phyloP scores from a whole-genome alignment of 2,329 filamentous ascomycete genomes.

The Hymenoscyphus occultus region DNA sequence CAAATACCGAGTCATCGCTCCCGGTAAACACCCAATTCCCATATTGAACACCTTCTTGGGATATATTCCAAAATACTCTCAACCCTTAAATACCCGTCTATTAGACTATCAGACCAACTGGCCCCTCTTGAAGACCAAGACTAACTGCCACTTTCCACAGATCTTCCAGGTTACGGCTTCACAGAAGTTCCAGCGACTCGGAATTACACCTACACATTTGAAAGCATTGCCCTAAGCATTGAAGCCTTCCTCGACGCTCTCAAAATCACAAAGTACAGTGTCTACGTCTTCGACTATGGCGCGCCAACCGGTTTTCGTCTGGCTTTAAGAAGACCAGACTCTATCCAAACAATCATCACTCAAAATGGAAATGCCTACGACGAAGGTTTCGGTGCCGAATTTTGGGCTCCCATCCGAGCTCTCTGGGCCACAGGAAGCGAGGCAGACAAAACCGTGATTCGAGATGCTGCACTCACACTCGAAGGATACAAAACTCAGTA shows the following conservation, averaged over 20 bases:
- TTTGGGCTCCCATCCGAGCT: slow-evolving; percentile 26
- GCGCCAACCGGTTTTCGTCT: slow-evolving; percentile 54
- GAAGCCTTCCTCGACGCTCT: slow-evolving; percentile 49
- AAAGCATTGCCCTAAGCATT: slow-evolving; percentile 47
- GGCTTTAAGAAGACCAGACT: slow-evolving; percentile 47
- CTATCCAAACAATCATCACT: slow-evolving; percentile 51
- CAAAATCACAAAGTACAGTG: slow-evolving; percentile 45
- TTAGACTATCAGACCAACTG: no score
- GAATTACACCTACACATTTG: slow-evolving; percentile 55
- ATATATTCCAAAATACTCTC: no score
- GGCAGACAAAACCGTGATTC: slow-evolving; percentile 18
- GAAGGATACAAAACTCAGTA: slow-evolving; percentile 31
- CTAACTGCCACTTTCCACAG: slow-evolving; percentile 25
- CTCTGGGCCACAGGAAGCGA: slow-evolving; percentile 22
- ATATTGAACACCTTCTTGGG: no score
- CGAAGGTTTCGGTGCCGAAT: slow-evolving; percentile 45
- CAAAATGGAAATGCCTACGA: slow-evolving; percentile 62
- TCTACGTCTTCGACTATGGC: slow-evolving; percentile 64
- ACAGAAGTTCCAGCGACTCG: slow-evolving; percentile 46
- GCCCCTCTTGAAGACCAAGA: no score
- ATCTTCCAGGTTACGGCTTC: slow-evolving; percentile 60
- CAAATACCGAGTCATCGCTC: slow-evolving; percentile 48
- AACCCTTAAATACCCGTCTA: no score
- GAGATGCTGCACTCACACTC: slow-evolving; percentile 19
- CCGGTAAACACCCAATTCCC: slow-evolving; percentile 24